Percentiles rank a stretch among this genome's conserved stretches.
phyloP scores from a whole-genome alignment of 108 stramenopile genomes.

The Cyclotella cryptica region DNA sequence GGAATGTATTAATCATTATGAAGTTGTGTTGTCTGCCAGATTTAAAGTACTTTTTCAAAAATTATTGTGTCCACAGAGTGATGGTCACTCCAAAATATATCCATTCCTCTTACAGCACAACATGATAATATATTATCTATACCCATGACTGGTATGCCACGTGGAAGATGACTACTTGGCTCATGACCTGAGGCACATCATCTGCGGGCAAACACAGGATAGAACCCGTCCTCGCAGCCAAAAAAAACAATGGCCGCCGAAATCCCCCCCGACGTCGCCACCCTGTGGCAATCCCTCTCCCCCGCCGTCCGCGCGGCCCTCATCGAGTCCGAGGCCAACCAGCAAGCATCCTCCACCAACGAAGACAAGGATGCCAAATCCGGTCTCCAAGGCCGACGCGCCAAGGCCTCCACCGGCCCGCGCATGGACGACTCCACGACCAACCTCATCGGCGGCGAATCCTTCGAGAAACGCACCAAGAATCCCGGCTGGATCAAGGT shows the following conservation, averaged over 20 bases:
- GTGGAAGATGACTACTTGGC: not conserved
- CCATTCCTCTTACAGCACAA: too few relatives aligned
- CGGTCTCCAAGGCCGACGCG: conserved; percentile 79
- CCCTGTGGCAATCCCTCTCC: conserved; percentile 44
- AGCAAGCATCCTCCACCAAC: conserved; percentile 2
- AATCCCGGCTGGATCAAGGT: conserved; percentile 78
- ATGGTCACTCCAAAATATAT: too few relatives aligned
- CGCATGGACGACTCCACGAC: conserved; percentile 69
- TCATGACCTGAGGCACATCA: not conserved
- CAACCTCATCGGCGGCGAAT: conserved; percentile 77
- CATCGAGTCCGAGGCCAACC: conserved; percentile 47
- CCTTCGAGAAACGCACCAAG: conserved; percentile 63
- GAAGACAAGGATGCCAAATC: conserved; percentile 10
- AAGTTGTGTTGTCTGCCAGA: too few relatives aligned
- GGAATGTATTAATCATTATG: too few relatives aligned
- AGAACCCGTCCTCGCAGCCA: not conserved
- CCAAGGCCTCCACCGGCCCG: conserved; percentile 80
- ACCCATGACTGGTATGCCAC: not conserved
- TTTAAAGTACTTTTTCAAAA: too few relatives aligned
- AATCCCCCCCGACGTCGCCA: conserved; percentile 30
- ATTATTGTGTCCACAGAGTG: too few relatives aligned
- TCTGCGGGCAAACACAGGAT: not conserved
- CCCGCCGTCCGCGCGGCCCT: conserved; percentile 49
- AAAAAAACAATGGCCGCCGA: conserved; percentile 38
- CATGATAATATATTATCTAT: too few relatives aligned